Evolutionary conservation across 306 rosid genomes (phyloP).

Genomic region (Vigna hirtella): DNA sequence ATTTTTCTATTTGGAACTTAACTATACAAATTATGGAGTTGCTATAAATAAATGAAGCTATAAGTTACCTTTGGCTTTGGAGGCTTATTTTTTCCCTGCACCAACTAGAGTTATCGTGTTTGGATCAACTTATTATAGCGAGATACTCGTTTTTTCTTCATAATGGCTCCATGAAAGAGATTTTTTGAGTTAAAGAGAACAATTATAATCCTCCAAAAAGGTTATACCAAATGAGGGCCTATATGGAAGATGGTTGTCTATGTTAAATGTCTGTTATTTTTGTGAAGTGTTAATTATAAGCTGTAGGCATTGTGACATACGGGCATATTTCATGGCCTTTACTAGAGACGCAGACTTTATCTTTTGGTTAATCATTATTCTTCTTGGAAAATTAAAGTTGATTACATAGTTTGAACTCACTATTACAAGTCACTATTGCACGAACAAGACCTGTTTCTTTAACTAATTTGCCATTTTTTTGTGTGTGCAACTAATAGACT

Average conservation of each 20-base stretch:
- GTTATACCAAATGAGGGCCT: neutral
- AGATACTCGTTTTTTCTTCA: neutral
- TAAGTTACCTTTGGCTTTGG: conserved; percentile 7
- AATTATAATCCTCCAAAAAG: neutral
- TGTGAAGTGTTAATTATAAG: conserved; percentile 31
- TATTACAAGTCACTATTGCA: conserved; percentile 4
- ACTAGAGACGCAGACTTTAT: neutral
- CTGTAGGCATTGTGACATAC: neutral
- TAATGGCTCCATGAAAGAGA: neutral
- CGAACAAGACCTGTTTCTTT: conserved; percentile 1
- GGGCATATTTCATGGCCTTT: neutral
- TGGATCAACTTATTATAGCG: neutral
- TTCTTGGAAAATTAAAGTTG: conserved; percentile 12
- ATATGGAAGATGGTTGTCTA: conserved; percentile 29
- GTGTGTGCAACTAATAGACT: neutral
- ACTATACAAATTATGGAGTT: neutral
- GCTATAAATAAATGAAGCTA: conserved; percentile 12
- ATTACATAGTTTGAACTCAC: neutral
- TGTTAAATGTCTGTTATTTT: neutral
- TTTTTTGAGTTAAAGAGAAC: neutral
- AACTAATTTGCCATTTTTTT: conserved; percentile 17
- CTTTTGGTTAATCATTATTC: conserved; percentile 8
- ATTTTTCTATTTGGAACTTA: neutral
- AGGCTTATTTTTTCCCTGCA: neutral
- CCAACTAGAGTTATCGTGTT: neutral